These are phyloP conservation scores for Oropetium thomaeum DNA, from an alignment of 176 grass and related monocot species.

Conservation along the genomic window DNA sequence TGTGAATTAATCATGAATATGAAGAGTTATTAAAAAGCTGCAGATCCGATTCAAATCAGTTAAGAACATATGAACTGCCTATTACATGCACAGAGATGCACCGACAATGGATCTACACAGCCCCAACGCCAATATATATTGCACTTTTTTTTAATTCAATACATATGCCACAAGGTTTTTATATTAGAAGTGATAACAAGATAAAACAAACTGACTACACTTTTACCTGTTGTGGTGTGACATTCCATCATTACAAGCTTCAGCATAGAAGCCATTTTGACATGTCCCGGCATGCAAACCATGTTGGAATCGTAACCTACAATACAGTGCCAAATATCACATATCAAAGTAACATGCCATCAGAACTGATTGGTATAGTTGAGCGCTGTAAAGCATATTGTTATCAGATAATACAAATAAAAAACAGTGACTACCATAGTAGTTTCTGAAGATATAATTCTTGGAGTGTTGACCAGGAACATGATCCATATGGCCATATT, in stretches of 20 bases:
- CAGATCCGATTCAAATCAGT: neutral
- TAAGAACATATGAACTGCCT: neutral
- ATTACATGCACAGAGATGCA: neutral
- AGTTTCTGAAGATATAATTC: neutral
- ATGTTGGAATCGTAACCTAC: conserved; percentile 59
- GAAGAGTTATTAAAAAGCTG: neutral
- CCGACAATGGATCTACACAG: neutral
- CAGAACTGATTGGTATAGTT: neutral
- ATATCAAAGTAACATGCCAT: conserved; percentile 4
- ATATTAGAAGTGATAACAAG: conserved; percentile 11
- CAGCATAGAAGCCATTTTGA: conserved; percentile 72
- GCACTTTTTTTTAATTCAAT: neutral
- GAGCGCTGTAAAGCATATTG: neutral
- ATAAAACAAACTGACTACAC: neutral
- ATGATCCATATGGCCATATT: neutral
- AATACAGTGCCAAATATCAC: conserved; percentile 5
- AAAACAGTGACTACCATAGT: neutral
- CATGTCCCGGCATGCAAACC: conserved; percentile 72
- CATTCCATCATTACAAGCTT: conserved; percentile 67
- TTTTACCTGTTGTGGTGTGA: conserved; percentile 56
- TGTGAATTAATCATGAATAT: neutral
- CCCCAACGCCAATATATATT: neutral
- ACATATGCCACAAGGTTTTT: neutral
- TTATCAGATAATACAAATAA: neutral
- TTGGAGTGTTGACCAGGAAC: neutral